These are phyloP conservation scores for Papiliotrema nemorosa DNA, from an alignment of 1,284 basidiomycete species.

Conservation along the genomic window DNA sequence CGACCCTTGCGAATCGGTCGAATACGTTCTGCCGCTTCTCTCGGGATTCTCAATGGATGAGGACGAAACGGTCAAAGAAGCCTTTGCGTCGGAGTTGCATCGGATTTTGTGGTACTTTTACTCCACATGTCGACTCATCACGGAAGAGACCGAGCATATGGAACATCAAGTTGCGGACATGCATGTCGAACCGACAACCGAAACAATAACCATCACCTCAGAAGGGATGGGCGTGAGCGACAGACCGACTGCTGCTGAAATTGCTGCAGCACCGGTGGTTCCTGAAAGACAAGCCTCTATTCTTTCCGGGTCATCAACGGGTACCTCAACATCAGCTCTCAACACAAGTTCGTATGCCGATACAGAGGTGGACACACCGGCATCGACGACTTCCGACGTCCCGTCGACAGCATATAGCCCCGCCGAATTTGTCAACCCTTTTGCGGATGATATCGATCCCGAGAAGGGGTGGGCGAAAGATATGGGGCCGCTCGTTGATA, in stretches of 20 bases:
- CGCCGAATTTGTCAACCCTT: constrained; percentile 15
- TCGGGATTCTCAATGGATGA: constrained; percentile 83
- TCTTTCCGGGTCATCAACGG: constrained; percentile 17
- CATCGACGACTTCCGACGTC: constrained; percentile 10
- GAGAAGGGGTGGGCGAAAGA: constrained; percentile 16
- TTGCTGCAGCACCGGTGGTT: not conserved
- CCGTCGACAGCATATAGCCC: constrained; percentile 19
- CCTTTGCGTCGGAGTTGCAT: constrained; percentile 77
- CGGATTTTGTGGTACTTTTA: constrained; percentile 93
- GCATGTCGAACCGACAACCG: constrained; percentile 7
- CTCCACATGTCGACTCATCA: constrained; percentile 55
- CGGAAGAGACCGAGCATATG: constrained; percentile 8
- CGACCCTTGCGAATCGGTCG: constrained; percentile 81
- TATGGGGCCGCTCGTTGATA: constrained; percentile 23
- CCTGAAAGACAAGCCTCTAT: constrained; percentile 6
- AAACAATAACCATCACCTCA: constrained; percentile 34
- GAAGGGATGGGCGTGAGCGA: constrained; percentile 28
- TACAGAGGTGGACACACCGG: constrained; percentile 15
- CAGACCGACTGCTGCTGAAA: not conserved
- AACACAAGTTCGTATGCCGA: constrained; percentile 2
- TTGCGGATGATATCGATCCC: constrained; percentile 13
- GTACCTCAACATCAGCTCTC: constrained; percentile 11
- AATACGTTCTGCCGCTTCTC: constrained; percentile 89
- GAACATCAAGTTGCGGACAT: constrained; percentile 9
- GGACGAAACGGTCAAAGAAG: constrained; percentile 88